phyloP scores from a whole-genome alignment of 805 yeast species.

The Lachancea mirantina region DNA sequence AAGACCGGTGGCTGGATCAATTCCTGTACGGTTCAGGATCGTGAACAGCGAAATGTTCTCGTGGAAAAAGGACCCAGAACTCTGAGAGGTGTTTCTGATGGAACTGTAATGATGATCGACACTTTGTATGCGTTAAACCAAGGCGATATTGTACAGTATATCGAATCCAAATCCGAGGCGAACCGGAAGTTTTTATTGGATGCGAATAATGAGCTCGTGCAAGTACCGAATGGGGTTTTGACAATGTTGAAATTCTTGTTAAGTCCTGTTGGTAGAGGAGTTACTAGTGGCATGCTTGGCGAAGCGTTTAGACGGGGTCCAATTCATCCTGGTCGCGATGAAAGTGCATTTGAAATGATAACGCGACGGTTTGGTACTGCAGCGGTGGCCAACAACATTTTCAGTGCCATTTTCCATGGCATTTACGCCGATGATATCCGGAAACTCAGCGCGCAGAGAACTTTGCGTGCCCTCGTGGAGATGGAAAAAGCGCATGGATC shows the following conservation, averaged over 20 bases:
- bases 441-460: constrained; percentile 55
- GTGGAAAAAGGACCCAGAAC: constrained; percentile 90
- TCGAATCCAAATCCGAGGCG: constrained; percentile 52
- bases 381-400: constrained; percentile 43
- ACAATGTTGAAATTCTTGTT: constrained; percentile 31
- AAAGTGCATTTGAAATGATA: constrained; percentile 61
- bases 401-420: constrained; percentile 83
- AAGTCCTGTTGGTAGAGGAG: constrained; percentile 40
- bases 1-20: constrained; percentile 78
- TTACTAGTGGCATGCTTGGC: constrained; percentile 38
- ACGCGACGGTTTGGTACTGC: constrained; percentile 59
- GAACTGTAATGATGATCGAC: constrained; percentile 63
- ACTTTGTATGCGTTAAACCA: constrained; percentile 41
- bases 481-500: constrained; percentile 59
- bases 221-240: constrained; percentile 43
- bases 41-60: constrained; percentile 23
- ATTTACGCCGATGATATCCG: constrained; percentile 81
- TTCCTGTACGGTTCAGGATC: constrained; percentile 37
- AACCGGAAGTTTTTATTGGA: constrained; percentile 64
- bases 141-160: constrained; percentile 47
- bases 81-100: constrained; percentile 72
- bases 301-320: constrained; percentile 43
- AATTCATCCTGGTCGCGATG: constrained; percentile 42
- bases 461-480: constrained; percentile 48
- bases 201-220: constrained; percentile 39